Evolutionary conservation across 1,139 yeast species (phyloP).

Genomic region (Sugiyamaella novakii): DNA sequence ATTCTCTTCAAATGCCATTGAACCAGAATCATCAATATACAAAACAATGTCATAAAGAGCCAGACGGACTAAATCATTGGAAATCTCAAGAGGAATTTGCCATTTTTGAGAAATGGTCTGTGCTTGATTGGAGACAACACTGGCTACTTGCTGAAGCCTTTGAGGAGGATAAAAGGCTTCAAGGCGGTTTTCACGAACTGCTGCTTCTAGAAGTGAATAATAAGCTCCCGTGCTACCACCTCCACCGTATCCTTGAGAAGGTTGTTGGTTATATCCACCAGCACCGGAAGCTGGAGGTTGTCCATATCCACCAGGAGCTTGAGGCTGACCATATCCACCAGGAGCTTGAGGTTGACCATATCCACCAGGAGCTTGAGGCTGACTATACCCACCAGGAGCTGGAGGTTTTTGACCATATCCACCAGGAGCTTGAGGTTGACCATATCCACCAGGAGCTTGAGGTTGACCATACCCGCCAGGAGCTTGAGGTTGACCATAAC

Average conservation of each 20-base stretch:
- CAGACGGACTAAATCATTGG: conserved; percentile 39
- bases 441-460: conserved; percentile 16
- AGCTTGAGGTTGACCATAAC: conserved; percentile 16
- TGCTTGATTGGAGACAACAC: conserved; percentile 33
- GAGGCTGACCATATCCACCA: neutral
- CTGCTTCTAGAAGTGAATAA: conserved; percentile 32
- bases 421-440: conserved; percentile 18
- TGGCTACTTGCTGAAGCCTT: conserved; percentile 37
- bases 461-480: neutral
- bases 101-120: conserved; percentile 33
- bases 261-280: neutral
- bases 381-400: conserved; percentile 19
- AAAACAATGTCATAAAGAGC: conserved; percentile 41
- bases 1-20: conserved; percentile 43
- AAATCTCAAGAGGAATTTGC: conserved; percentile 41
- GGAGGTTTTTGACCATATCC: conserved; percentile 23
- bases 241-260: neutral
- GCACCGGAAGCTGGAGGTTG: neutral
- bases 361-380: conserved; percentile 18
- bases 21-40: conserved; percentile 42
- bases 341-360: conserved; percentile 4
- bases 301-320: conserved; percentile 3
- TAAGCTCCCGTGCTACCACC: conserved; percentile 16
- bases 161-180: conserved; percentile 41
- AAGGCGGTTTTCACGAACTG: conserved; percentile 39